Conservation (phyloP, 2,329 filamentous ascomycete genomes). For the Rhynchosporium agropyri region DNA sequence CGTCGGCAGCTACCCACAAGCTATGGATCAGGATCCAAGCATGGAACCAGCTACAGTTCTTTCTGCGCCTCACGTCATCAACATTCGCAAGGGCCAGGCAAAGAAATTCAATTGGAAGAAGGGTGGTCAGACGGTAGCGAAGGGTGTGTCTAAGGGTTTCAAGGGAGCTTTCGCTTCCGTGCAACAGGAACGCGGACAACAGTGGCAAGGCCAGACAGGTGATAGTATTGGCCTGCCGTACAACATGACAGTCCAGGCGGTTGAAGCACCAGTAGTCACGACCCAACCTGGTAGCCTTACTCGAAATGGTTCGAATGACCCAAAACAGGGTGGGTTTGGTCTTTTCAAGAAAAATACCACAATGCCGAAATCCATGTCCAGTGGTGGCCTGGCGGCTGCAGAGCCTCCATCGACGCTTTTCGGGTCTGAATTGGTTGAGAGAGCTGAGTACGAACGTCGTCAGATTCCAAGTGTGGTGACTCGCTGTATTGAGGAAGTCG, state of each 20-base stretch:
- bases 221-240: slow-evolving; percentile 73
- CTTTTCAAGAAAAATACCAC: slow-evolving; percentile 61
- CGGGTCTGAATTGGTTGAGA: slow-evolving; percentile 83
- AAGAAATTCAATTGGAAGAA: slow-evolving; percentile 99
- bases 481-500: slow-evolving; percentile 95
- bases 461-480: slow-evolving; percentile 89
- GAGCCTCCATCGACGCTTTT: slow-evolving; percentile 70
- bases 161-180: slow-evolving; percentile 75
- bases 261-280: slow-evolving; percentile 48
- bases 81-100: slow-evolving; percentile 84
- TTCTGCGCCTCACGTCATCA: slow-evolving; percentile 81
- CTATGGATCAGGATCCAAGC: slow-evolving; percentile 42
- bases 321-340: slow-evolving; percentile 57
- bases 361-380: slow-evolving; percentile 54
- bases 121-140: slow-evolving; percentile 88
- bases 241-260: slow-evolving; percentile 63
- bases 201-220: slow-evolving; percentile 56
- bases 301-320: slow-evolving; percentile 37
- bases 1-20: slow-evolving; percentile 38
- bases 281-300: slow-evolving; percentile 31
- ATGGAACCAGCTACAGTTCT: slow-evolving; percentile 42
- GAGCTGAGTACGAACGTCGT: slow-evolving; percentile 84
- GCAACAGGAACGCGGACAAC: slow-evolving; percentile 57
- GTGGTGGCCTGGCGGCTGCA: slow-evolving; percentile 44
- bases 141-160: slow-evolving; percentile 91